phyloP scores from a whole-genome alignment of 306 rosid species.

The Lagenaria siceraria region DNA sequence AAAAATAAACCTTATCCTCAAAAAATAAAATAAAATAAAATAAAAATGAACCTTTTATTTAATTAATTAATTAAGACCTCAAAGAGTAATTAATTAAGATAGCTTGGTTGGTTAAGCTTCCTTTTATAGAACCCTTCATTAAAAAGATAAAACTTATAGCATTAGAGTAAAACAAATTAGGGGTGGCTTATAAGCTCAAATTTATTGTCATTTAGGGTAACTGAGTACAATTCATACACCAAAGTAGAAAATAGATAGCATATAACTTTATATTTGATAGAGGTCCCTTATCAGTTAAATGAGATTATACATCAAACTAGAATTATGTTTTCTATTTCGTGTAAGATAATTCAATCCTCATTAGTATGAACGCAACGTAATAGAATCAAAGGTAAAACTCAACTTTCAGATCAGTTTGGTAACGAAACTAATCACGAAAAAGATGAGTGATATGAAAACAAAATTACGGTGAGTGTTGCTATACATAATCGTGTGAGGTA shows the following conservation, averaged over 20 bases:
- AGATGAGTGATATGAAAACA: not conserved
- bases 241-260: not conserved
- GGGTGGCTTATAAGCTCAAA: not conserved
- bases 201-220: not conserved
- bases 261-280: not conserved
- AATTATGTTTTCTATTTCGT: not conserved
- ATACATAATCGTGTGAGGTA: not conserved
- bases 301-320: not conserved
- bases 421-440: not conserved
- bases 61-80: no score
- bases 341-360: not conserved
- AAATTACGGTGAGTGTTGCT: not conserved
- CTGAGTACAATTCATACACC: not conserved
- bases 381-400: not conserved
- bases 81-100: not conserved
- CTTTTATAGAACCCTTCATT: not conserved
- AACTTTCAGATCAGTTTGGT: not conserved
- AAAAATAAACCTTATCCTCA: not conserved
- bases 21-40: no score
- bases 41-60: rapidly evolving
- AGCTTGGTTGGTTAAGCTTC: not conserved
- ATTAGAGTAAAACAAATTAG: not conserved
- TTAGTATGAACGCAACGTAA: not conserved
- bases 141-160: not conserved
- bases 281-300: not conserved